Conservation (phyloP, 2,329 filamentous ascomycete genomes). For the Nectriaceae sp. region DNA sequence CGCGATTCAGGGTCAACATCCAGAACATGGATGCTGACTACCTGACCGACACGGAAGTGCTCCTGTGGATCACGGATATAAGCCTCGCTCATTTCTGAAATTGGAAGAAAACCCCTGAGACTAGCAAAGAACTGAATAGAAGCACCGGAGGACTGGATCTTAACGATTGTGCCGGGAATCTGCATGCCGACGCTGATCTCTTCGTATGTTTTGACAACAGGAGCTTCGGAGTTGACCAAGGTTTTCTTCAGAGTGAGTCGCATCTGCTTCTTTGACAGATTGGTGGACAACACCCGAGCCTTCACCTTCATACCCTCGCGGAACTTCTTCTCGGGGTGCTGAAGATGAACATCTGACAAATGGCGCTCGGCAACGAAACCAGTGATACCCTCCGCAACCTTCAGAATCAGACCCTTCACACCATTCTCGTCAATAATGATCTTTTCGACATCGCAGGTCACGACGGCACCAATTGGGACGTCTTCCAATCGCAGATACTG, state of each 20-base stretch:
- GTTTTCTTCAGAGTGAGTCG: slow-evolving; percentile 93
- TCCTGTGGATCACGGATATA: slow-evolving; percentile 87
- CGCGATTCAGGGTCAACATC: slow-evolving; percentile 71
- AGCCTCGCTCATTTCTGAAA: slow-evolving; percentile 97
- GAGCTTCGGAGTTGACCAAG: slow-evolving; percentile 82
- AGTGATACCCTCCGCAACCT: slow-evolving; percentile 81
- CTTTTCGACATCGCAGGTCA: slow-evolving; percentile 84
- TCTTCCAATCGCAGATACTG: slow-evolving; percentile 91
- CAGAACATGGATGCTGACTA: slow-evolving; percentile 86
- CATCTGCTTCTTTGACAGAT: slow-evolving; percentile 74
- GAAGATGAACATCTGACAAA: slow-evolving; percentile 81
- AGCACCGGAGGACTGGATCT: slow-evolving; percentile 75
- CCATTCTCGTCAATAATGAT: slow-evolving; percentile 78
- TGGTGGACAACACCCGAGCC: slow-evolving; percentile 79
- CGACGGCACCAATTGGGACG: slow-evolving; percentile 75
- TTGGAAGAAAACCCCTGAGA: slow-evolving; percentile 83
- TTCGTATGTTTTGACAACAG: slow-evolving; percentile 78
- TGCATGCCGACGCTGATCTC: slow-evolving; percentile 74
- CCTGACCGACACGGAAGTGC: slow-evolving; percentile 89
- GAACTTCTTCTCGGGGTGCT: slow-evolving; percentile 96
- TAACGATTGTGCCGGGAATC: slow-evolving; percentile 84
- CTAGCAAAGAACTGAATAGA: slow-evolving; percentile 89
- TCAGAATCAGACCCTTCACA: slow-evolving; percentile 78
- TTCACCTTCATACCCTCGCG: slow-evolving; percentile 83
- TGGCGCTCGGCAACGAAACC: slow-evolving; percentile 90